These are phyloP conservation scores for Linum trigynum DNA, from an alignment of 345 rosid genomes.

Conservation along the genomic window DNA sequence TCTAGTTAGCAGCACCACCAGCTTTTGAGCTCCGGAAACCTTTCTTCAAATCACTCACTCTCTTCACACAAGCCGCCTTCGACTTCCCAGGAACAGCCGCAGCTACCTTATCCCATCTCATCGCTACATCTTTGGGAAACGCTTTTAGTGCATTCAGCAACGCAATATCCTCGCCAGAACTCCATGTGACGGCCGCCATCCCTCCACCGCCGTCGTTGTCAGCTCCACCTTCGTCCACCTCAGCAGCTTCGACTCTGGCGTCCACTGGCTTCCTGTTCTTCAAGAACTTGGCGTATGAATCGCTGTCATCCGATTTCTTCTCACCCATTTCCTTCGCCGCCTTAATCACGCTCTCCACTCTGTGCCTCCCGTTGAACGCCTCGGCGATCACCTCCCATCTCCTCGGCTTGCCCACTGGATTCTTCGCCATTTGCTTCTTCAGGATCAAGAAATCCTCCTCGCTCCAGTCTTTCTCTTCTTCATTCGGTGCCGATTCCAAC, in stretches of 20 bases:
- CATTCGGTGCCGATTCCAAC: conserved; percentile 22
- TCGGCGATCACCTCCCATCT: conserved; percentile 75
- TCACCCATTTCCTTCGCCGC: conserved; percentile 67
- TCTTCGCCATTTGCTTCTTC: conserved; percentile 70
- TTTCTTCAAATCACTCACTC: conserved; percentile 70
- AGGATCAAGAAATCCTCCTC: conserved; percentile 58
- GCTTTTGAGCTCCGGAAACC: conserved; percentile 71
- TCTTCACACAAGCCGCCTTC: conserved; percentile 73
- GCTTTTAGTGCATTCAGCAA: conserved; percentile 78
- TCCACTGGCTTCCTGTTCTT: conserved; percentile 75
- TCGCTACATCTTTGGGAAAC: conserved; percentile 64
- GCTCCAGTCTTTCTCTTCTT: conserved; percentile 54
- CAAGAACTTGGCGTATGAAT: conserved; percentile 63
- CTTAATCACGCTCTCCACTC: conserved; percentile 71
- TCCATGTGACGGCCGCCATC: conserved; percentile 39
- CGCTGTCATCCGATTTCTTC: conserved; percentile 50
- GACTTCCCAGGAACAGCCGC: conserved; percentile 84
- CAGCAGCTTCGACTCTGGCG: conserved; percentile 27
- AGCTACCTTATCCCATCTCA: conserved; percentile 94
- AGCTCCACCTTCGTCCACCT: conserved; percentile 11
- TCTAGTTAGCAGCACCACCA: conserved; percentile 6
- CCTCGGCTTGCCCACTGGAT: conserved; percentile 79
- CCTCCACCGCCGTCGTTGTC: conserved; percentile 17
- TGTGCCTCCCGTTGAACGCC: conserved; percentile 59
- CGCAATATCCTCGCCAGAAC: conserved; percentile 67